Evolutionary conservation across 1,139 yeast species (phyloP), one percentile per base, ranked within the genome.

Genomic region (Candida mesenterica): DNA sequence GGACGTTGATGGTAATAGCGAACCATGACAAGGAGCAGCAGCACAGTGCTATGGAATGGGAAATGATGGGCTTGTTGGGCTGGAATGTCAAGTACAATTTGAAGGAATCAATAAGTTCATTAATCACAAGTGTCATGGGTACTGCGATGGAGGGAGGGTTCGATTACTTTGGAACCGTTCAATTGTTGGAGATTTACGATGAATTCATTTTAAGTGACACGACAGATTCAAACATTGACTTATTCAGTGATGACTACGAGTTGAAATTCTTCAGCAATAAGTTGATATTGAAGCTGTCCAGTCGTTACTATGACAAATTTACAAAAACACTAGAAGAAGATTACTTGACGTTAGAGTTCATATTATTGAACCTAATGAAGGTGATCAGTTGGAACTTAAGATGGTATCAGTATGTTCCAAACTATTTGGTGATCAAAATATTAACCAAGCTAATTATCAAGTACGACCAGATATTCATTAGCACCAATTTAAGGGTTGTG

Each of bases 1-100:
- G 55, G n/a, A 49, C 59, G 1, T 46, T 65, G 32, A 57, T 62
- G 55, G 43, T 53, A 5, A 53, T 62, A 3, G 38, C 55, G 2
- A 32, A 36, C 15, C 50, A 49, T 14, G 57, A 53, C 20, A 49
- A 46, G 33, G 59, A 57, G 15, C 63, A 53, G 30, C 60, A 66
- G 33, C 68, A 68, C 32, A 64, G 71, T 45, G 72, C 68, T 0
- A 46, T 68, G 18, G 69, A 69, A 37, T 69, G 75, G 75, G 67
- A 62, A 37, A 53, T 66, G 47, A 38, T 68, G 24, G 75, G 75
- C 3, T 41, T 66, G 19, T 43, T 68, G 23, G 72, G 73, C 2
- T 68, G 72, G 72, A 51, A 58, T 9, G 67, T 59, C 31, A 68
- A 68, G 42, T 66, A 55, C 42, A 67, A 68, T 37, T 46, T 68